Base-by-base conservation (phyloP, 2,329 filamentous ascomycete genomes). In the Penicillium sp. region DNA sequence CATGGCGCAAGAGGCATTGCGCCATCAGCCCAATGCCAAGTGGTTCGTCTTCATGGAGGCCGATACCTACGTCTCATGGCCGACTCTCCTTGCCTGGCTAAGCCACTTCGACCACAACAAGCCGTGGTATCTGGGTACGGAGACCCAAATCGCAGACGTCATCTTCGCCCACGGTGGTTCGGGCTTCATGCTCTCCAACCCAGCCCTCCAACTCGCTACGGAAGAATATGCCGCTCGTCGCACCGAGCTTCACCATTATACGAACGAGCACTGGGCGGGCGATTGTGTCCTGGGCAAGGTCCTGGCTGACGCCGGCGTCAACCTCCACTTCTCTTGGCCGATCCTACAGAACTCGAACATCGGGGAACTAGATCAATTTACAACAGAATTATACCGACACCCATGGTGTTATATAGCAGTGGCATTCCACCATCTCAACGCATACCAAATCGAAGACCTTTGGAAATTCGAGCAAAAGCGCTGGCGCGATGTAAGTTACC, bases 11-110 rank as follows among this genome's bases (percentile, higher is more conserved):
- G 80, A 82, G 66, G 79, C 83, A 0, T 76, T 81, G 45, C 70
- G 71, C 24, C 65, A 78, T 63, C 74, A 76, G 40, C 81, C 82
- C 2, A 73, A 84, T 28, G 81, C 82, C 49, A 83, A 83, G 58
- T 88, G 85, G 85, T 88, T 82, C 63, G 76, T 86, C 59, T 88
- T 88, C 70, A 81, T 86, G 51, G 85, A 87, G 66, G 81, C 84
- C 0, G 86, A 88, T 68, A 87, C 85, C 0, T 87, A 85, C 65
- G 72, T 87, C 44, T 76, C 85, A 10, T 85, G 85, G 78, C 75
- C 79, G 37, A 85, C 84, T 35, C 66, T 87, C 44, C 68, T 86
- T 17, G 73, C 79, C 26, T 88, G 84, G 84, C 77, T 88, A 24
- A 75, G 76, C 19, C 75, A 80, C 24, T 81, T 84, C 64, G 81